Evolutionary conservation across 441 rosid genomes (phyloP).

Genomic region (Croton setiger): DNA sequence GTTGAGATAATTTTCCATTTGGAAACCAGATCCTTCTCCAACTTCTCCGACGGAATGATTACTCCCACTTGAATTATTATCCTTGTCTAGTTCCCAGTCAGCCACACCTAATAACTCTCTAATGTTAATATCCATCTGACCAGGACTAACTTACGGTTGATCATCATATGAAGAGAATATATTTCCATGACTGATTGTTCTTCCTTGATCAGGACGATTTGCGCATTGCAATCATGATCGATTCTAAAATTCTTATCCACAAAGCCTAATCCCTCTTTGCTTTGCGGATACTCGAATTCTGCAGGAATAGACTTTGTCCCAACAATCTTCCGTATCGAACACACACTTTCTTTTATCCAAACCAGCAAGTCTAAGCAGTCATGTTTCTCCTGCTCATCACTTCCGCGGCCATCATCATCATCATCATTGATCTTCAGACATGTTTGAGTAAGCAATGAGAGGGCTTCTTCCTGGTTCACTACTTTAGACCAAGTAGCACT

Average conservation of each 20-base stretch:
- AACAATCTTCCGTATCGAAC: constrained; percentile 10
- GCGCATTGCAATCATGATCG: constrained; percentile 27
- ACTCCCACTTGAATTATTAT: constrained; percentile 8
- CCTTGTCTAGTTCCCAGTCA: constrained; percentile 28
- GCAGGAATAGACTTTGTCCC: constrained; percentile 15
- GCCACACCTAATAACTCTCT: constrained; percentile 6
- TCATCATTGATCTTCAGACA: constrained; percentile 18
- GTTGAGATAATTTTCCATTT: constrained; percentile 16
- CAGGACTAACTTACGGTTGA: constrained; percentile 2
- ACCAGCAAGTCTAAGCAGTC: not conserved
- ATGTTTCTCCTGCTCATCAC: not conserved
- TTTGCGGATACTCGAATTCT: constrained; percentile 21
- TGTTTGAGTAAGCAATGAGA: constrained; percentile 6
- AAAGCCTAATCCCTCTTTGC: constrained; percentile 22
- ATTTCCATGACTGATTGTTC: constrained; percentile 4
- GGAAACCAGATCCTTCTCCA: constrained; percentile 18
- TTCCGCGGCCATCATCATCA: not conserved
- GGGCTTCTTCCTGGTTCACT: constrained; percentile 36
- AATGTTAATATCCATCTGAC: not conserved
- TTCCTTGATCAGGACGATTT: constrained; percentile 12
- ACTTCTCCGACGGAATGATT: constrained; percentile 7
- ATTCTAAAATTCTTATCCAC: constrained; percentile 27
- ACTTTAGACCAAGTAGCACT: constrained; percentile 35
- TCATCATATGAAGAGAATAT: not conserved
- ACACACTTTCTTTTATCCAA: constrained; percentile 33